Base-by-base conservation (phyloP, 169 alveolate species). In the Plasmodium yoelii region DNA sequence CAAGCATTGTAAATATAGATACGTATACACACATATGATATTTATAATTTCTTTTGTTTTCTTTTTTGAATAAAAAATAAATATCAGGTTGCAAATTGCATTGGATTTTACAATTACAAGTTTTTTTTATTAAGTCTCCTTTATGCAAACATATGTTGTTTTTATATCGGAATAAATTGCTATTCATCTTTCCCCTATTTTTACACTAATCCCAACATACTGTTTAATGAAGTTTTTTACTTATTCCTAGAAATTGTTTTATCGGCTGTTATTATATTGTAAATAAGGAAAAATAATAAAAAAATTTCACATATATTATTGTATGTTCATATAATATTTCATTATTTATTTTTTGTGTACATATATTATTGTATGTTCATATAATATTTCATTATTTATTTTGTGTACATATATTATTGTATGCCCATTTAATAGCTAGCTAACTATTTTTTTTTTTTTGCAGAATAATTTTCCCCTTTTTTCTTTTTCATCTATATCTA, bases 71-170 rank as follows among this genome's bases (percentile, higher is more conserved):
- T 34, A 34, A 34, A 34, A 34, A 34, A 34, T 34, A 34, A 34
- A 34, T 34, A 34, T 12, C 22, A 73, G 93, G 84, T 87, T 6
- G 93, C 93, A 24, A 87, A 87, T 60, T 74, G 93, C 61, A 87
- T 87, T 22, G 92, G 92, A 2, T 69, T 70, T 70, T 56, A 86
- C 82, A 86, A 86, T 47, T 74, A 86, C 57, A 86, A 86, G 63
- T 92, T 73, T 59, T 73, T 73, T 59, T 51, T 73, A 57, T 57
- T 73, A 59, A 73, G 87, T 51, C 51, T 73, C 10, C 60, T 73
- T 64, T 73, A 73, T 5, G 87, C 87, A 3, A 73, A 73, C 13
- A 18, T 73, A 6, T 73, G 87, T 13, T 73, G 87, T 15, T 51
- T 73, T 19, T 73, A 73, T 59, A 73, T 73, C 47, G 72, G 60